Evolutionary conservation across 164 flowering plant species (phyloP).

Genomic region (Amborella trichopoda): DNA sequence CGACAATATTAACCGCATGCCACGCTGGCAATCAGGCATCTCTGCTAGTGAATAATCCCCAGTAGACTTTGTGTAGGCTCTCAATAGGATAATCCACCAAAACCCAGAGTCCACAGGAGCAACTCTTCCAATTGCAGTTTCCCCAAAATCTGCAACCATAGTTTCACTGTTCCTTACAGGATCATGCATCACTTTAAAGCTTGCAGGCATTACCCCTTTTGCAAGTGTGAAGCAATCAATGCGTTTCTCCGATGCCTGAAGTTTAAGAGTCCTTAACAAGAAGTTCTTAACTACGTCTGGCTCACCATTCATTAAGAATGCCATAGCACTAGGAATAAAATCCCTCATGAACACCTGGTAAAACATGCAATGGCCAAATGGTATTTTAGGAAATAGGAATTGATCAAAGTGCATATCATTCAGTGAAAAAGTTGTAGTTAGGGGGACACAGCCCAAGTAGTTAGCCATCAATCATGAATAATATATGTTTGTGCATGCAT

Average conservation of each 20-base stretch:
- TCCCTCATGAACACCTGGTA: slow-evolving; percentile 26
- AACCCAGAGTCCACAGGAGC: slow-evolving; percentile 59
- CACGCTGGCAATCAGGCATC: slow-evolving; percentile 6
- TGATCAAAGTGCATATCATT: background rate
- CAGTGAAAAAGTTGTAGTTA: background rate
- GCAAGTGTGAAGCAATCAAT: slow-evolving; percentile 56
- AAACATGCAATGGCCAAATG: background rate
- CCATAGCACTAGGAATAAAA: slow-evolving; percentile 43
- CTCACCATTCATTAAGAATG: slow-evolving; percentile 42
- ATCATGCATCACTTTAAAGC: slow-evolving; percentile 36
- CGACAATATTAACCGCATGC: slow-evolving; percentile 2
- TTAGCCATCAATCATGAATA: background rate
- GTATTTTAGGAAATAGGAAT: background rate
- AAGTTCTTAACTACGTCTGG: slow-evolving; percentile 38
- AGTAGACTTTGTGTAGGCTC: slow-evolving; percentile 3
- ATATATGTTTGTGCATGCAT: background rate
- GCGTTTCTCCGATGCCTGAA: slow-evolving; percentile 38
- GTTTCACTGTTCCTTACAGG: slow-evolving; percentile 31
- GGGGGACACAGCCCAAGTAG: too few relatives aligned
- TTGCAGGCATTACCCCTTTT: slow-evolving; percentile 52
- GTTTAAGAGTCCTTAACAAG: slow-evolving; percentile 34
- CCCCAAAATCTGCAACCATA: slow-evolving; percentile 54
- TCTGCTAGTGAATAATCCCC: slow-evolving; percentile 3
- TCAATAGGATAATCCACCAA: slow-evolving; percentile 3
- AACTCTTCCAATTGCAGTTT: slow-evolving; percentile 54